These are phyloP conservation scores for Solanum corneliomulleri DNA, from an alignment of 257 asterid genomes.

Conservation along the genomic window DNA sequence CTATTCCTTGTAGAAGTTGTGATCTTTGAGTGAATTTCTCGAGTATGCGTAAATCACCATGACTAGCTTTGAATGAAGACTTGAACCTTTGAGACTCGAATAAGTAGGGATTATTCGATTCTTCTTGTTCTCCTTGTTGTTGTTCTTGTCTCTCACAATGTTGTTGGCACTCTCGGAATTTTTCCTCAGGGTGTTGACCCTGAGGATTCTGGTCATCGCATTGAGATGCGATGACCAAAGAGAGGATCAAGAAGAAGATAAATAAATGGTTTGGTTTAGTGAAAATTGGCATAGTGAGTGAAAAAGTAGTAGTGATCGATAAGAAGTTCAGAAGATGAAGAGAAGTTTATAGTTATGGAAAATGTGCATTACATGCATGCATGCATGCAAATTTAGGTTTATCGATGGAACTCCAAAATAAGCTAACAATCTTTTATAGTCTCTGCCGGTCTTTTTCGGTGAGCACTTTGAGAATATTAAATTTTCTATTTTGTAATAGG, in stretches of 20 bases:
- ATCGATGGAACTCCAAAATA: too few species aligned
- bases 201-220: not conserved
- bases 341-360: not conserved
- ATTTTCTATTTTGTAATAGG: too few species aligned
- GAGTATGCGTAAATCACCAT: slow-evolving; percentile 26
- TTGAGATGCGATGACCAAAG: too few species aligned
- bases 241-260: not conserved
- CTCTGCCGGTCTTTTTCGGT: too few species aligned
- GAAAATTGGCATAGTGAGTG: not conserved
- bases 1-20: slow-evolving; percentile 26
- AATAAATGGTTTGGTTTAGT: not conserved
- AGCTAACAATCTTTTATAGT: too few species aligned
- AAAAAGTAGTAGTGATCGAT: not conserved
- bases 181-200: not conserved
- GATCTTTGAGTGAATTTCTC: slow-evolving; percentile 22
- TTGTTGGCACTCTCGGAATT: too few species aligned
- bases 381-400: not conserved
- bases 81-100: slow-evolving; percentile 17
- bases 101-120: slow-evolving; percentile 18
- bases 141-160: not conserved
- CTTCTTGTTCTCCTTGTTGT: not conserved
- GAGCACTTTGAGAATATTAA: too few species aligned
- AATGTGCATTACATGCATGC: not conserved
- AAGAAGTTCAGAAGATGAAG: not conserved
- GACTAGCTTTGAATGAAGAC: slow-evolving; percentile 5